Evolutionary conservation across 2,329 filamentous ascomycete genomes (phyloP).

Genomic region (Chlorencoelia australis): DNA sequence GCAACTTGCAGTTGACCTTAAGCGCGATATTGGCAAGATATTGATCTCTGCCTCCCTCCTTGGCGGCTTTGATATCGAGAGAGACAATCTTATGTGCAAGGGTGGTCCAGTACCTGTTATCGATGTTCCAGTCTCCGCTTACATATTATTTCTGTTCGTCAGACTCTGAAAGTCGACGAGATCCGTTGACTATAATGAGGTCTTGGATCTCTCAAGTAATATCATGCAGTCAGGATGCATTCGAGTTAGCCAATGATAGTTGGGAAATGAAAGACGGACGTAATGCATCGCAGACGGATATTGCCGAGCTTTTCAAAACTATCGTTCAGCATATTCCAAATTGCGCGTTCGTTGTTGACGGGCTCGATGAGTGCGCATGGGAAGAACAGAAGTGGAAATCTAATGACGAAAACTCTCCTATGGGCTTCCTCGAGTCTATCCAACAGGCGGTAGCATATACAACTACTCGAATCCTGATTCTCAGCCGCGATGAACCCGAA

Average conservation of each 20-base stretch:
- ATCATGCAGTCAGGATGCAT: slow-evolving; percentile 1
- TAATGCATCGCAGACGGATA: background rate
- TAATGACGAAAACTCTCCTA: slow-evolving; percentile 1
- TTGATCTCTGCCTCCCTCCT: too few relatives aligned
- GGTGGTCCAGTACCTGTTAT: slow-evolving; percentile 5
- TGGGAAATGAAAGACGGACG: slow-evolving; percentile 1
- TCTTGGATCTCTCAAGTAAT: slow-evolving; percentile 9
- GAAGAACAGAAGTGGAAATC: slow-evolving; percentile 2
- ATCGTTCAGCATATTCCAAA: slow-evolving; percentile 5
- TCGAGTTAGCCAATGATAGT: background rate
- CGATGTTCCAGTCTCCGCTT: slow-evolving; percentile 3
- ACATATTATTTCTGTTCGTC: slow-evolving; percentile 7
- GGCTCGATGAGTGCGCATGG: slow-evolving; percentile 8
- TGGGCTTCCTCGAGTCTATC: slow-evolving; percentile 5
- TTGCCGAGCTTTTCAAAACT: slow-evolving; percentile 1
- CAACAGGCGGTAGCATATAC: slow-evolving; percentile 2
- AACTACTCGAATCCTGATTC: slow-evolving; percentile 5
- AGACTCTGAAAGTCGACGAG: slow-evolving; percentile 5
- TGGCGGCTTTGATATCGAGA: too few relatives aligned
- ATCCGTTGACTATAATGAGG: slow-evolving; percentile 6
- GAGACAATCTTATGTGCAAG: slow-evolving; percentile 8
- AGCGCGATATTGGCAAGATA: slow-evolving; percentile 62
- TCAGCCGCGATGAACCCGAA: slow-evolving; percentile 8
- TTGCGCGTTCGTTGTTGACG: slow-evolving; percentile 10
- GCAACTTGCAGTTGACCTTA: slow-evolving; percentile 74